These are phyloP conservation scores for Quercus cerris DNA, from an alignment of 306 rosid genomes.

Conservation along the genomic window DNA sequence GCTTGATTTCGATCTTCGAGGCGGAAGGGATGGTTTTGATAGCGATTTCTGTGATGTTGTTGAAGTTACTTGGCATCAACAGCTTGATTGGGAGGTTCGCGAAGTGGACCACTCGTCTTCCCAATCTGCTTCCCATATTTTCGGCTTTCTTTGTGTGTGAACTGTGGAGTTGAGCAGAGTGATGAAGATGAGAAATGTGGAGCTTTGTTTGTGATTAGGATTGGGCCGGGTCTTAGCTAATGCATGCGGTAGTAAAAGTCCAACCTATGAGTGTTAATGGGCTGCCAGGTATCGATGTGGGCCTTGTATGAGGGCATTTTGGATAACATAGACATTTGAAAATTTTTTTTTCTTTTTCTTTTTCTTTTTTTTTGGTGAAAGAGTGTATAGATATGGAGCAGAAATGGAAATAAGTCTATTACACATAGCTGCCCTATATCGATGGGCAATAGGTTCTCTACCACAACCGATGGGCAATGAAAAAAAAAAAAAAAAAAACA, in stretches of 20 bases:
- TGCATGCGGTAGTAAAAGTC: no score
- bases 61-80: conserved; percentile 56
- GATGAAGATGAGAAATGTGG: not conserved
- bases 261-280: not conserved
- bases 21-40: conserved; percentile 82
- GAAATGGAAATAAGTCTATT: no score
- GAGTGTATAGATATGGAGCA: no score
- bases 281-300: not conserved
- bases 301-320: not conserved
- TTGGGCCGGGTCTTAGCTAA: not conserved
- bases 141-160: not conserved
- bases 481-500: no score
- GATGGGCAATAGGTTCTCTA: no score
- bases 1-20: conserved; percentile 80
- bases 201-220: not conserved
- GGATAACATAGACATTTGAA: not conserved
- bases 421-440: no score
- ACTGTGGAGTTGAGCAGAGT: not conserved
- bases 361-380: no score
- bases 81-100: conserved; percentile 64
- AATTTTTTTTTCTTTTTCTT: not conserved
- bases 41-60: conserved; percentile 57
- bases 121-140: conserved; percentile 61
- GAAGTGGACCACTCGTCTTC: conserved; percentile 56
- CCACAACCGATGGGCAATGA: no score